Conservation (phyloP, 768 basidiomycete species). For the Russula brevipes region DNA sequence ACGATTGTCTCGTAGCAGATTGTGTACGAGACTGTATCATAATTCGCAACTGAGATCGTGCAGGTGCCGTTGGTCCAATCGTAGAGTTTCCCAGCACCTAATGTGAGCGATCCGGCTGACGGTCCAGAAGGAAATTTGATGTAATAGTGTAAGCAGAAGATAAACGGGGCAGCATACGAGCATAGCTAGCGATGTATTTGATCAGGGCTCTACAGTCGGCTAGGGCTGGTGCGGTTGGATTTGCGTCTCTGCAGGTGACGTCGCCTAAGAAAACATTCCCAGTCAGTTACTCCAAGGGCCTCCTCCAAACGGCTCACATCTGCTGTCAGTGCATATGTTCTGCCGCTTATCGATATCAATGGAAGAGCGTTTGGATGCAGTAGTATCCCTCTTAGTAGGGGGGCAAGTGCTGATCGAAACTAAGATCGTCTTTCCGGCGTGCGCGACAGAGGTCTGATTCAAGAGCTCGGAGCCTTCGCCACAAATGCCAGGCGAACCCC, state of each 20-base stretch:
- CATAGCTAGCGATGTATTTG: neutral
- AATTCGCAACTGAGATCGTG: neutral
- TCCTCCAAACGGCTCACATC: neutral
- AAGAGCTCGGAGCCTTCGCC: neutral
- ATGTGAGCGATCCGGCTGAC: neutral
- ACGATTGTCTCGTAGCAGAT: neutral
- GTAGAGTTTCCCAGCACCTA: neutral
- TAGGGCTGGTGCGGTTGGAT: neutral
- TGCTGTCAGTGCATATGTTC: neutral
- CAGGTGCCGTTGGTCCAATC: neutral
- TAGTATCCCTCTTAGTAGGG: too few species aligned
- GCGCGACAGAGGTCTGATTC: too few species aligned
- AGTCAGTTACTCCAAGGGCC: neutral
- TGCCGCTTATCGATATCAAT: neutral
- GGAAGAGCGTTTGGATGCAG: neutral
- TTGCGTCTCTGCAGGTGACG: neutral
- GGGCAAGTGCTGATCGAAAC: neutral
- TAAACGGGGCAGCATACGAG: neutral
- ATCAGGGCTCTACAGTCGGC: neutral
- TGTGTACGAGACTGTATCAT: neutral
- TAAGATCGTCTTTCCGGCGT: neutral
- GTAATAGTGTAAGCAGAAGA: neutral
- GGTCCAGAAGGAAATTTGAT: neutral
- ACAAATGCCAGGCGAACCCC: neutral
- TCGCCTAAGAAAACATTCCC: neutral